Percentiles rank a stretch among this genome's conserved stretches.
These are phyloP conservation scores for Lachancea mirantina DNA, from an alignment of 805 yeast genomes.

Conservation along the genomic window DNA sequence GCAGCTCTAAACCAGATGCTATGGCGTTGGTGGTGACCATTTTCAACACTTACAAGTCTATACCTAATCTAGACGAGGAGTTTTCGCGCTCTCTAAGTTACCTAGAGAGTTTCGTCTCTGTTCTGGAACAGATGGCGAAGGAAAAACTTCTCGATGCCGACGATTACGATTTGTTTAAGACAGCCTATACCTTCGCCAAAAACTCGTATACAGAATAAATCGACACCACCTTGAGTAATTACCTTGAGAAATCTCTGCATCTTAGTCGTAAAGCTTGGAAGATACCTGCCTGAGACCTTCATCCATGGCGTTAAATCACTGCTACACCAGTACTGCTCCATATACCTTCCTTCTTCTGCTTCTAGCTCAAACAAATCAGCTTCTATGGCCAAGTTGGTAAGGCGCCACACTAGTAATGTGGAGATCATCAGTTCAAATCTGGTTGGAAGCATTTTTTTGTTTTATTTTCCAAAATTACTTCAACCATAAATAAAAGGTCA, in stretches of 20 bases:
- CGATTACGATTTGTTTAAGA: slow-evolving; percentile 17
- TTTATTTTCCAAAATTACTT: not conserved
- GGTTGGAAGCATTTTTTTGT: slow-evolving; percentile 51
- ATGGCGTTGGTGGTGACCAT: slow-evolving; percentile 22
- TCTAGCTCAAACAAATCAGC: too few relatives aligned
- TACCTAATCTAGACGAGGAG: slow-evolving; percentile 26
- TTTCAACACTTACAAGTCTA: slow-evolving; percentile 25
- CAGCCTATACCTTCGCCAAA: slow-evolving; percentile 13
- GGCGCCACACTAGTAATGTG: slow-evolving; percentile 88
- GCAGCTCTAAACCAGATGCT: slow-evolving; percentile 29
- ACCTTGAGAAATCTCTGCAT: not conserved
- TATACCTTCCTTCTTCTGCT: too few relatives aligned
- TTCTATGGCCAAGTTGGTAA: slow-evolving; percentile 66
- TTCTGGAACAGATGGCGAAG: slow-evolving; percentile 15
- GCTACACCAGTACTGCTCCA: too few relatives aligned
- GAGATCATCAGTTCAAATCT: slow-evolving; percentile 77
- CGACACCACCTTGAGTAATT: not conserved
- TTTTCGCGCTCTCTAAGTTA: slow-evolving; percentile 18
- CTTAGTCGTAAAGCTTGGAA: not conserved
- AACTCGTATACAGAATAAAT: slow-evolving; percentile 2
- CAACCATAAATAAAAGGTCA: too few relatives aligned
- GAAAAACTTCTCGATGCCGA: slow-evolving; percentile 17
- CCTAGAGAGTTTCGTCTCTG: slow-evolving; percentile 15
- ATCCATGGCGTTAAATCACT: too few relatives aligned
- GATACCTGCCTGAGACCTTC: not conserved